Base-by-base conservation (phyloP, 2,329 filamentous ascomycete species). In the Talaromyces sp. region DNA sequence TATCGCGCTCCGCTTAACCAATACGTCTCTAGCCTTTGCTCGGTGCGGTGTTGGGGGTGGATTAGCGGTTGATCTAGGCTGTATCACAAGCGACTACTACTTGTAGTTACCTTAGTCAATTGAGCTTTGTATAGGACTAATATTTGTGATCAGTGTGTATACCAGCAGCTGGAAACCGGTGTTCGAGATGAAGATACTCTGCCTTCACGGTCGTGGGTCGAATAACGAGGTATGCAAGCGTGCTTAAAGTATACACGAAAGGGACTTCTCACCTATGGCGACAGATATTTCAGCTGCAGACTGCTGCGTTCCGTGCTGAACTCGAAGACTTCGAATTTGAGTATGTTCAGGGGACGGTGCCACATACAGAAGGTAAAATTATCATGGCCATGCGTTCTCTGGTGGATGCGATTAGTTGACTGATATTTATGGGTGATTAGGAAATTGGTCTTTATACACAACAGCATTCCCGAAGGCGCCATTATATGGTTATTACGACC, bases 401-500 rank as follows among this genome's bases (percentile, higher is more conserved):
- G 9, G 44, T n/a, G 10, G 27, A 52, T 15, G 10, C 30, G 2
- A 32, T 22, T 15, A 27, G 13, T 30, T 8, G 5, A 22, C 49
- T 53, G 49, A 53, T 53, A 30, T 28, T 15, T 28, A 10, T 9
- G 9, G 22, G 10, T 19, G 4, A 13, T 7, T 36, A 63, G 61
- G 61, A 22, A 63, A 63, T 27, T 63, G 61, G 61, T 63, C 61
- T 36, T 49, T 63, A 13, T 63, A 63, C 17, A 63, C 61, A 9
- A 63, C 61, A 1, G 53, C 57, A 13, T 54, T 55, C 44, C 53
- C 61, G 22, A 54, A 63, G 10, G 30, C 55, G 22, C 61, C 61
- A 19, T 32, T 63, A 27, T 63, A 60, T 22, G 61, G 61, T n/a
- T 60, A 63, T 47, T 61, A 63, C 39, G 54, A 58, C 9, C 62